Conservation (phyloP, 2,329 filamentous ascomycete genomes). For the Ophiostoma australiae region DNA sequence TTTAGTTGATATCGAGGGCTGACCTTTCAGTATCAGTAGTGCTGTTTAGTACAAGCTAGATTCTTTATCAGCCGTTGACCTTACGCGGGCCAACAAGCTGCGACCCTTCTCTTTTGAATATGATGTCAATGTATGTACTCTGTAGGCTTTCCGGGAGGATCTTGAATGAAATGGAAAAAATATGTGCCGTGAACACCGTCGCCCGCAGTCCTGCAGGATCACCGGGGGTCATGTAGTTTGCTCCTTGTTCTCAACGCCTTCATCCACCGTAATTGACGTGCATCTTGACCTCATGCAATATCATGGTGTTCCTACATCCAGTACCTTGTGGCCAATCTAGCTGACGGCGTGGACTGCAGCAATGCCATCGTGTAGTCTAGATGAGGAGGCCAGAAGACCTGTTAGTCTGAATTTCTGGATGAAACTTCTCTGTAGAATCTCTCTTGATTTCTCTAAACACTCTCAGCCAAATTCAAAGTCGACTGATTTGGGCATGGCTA, state of each 20-base stretch:
- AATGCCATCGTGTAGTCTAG: background rate
- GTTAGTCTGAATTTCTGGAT: background rate
- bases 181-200: background rate
- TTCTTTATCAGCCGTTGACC: no score
- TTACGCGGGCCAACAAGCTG: no score
- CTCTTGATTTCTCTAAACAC: background rate
- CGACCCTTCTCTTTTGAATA: no score
- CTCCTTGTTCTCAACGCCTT: background rate
- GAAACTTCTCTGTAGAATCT: background rate
- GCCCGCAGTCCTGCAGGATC: background rate
- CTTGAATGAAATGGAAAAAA: background rate
- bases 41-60: background rate
- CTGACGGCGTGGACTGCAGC: background rate
- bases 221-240: background rate
- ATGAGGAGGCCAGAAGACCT: background rate
- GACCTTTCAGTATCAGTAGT: background rate
- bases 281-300: background rate
- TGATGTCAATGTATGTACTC: no score
- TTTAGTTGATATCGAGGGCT: background rate
- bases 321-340: background rate
- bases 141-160: background rate
- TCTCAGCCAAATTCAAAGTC: background rate
- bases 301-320: background rate
- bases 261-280: background rate
- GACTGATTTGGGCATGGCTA: background rate